Conservation (phyloP, 345 rosid genomes). For the Aquilaria malaccensis region DNA sequence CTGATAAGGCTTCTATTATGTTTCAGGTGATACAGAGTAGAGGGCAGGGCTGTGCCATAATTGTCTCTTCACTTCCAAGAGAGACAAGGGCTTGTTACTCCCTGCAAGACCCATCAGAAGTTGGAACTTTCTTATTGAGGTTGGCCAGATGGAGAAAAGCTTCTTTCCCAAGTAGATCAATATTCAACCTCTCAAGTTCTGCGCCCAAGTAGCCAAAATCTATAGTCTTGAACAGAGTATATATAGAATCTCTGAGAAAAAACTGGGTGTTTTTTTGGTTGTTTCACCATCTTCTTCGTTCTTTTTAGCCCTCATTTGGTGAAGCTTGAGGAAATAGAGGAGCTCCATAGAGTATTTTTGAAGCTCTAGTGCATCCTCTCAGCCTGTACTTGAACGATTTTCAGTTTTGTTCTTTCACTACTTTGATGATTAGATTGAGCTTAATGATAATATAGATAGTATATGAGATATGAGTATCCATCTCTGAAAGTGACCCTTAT, state of each 20-base stretch:
- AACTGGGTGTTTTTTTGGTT: neutral
- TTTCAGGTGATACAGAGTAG: slow-evolving; percentile 33
- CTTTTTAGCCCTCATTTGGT: neutral
- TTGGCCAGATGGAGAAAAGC: slow-evolving; percentile 27
- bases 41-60: slow-evolving; percentile 36
- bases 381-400: no score
- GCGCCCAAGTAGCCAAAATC: neutral
- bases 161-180: slow-evolving; percentile 13
- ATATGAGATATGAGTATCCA: no score
- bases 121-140: slow-evolving; percentile 18
- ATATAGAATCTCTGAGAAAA: neutral
- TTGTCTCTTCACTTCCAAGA: slow-evolving; percentile 38
- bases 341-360: no score
- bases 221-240: no score
- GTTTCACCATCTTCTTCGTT: neutral
- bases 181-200: slow-evolving; percentile 6
- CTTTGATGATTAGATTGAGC: no score
- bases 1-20: neutral
- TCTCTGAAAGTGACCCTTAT: no score
- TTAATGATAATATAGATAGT: no score
- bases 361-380: no score
- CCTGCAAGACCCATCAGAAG: slow-evolving; percentile 36
- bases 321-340: no score
- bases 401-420: no score
- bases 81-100: slow-evolving; percentile 48